Percentiles rank a stretch among this genome's conserved stretches.
These are phyloP conservation scores for Paecilomyces fulvus DNA, from an alignment of 2,329 filamentous ascomycete genomes.

Conservation along the genomic window DNA sequence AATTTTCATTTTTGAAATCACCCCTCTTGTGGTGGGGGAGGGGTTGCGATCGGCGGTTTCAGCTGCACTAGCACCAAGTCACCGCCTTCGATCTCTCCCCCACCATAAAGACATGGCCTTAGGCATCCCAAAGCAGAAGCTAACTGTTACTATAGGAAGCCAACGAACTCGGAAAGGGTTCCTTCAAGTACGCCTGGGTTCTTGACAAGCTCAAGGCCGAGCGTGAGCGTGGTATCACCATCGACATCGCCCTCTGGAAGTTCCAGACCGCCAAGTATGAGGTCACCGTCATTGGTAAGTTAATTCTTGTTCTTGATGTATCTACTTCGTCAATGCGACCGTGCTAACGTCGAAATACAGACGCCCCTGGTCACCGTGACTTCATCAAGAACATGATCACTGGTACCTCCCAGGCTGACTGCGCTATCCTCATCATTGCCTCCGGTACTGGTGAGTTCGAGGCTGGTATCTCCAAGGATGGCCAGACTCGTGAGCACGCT, in stretches of 20 bases:
- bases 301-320: not conserved
- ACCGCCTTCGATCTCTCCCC: not conserved
- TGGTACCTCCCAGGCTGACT: slow-evolving; percentile 99
- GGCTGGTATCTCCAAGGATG: slow-evolving; percentile 99
- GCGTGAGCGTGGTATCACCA: slow-evolving; percentile 99
- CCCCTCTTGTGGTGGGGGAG: slow-evolving; percentile 17
- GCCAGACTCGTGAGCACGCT: slow-evolving; percentile 99
- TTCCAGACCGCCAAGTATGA: slow-evolving; percentile 98
- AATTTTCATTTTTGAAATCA: slow-evolving; percentile 14
- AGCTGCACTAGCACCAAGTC: not conserved
- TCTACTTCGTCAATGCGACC: not conserved
- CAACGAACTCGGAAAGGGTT: slow-evolving; percentile 98
- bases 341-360: slow-evolving; percentile 35
- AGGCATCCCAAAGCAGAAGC: not conserved
- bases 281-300: slow-evolving; percentile 91
- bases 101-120: not conserved
- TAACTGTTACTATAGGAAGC: slow-evolving; percentile 63
- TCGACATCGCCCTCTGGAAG: slow-evolving; percentile 99
- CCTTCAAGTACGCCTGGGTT: slow-evolving; percentile 99
- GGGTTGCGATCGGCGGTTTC: slow-evolving; percentile 5
- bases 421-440: slow-evolving; percentile 99
- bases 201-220: slow-evolving; percentile 99
- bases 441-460: slow-evolving; percentile 99
- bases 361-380: slow-evolving; percentile 99
- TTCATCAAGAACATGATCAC: slow-evolving; percentile 99